A percentile compares a stretch with the other conserved stretches of the same genome.
These are phyloP conservation scores for Canariomyces notabilis DNA, from an alignment of 2,329 filamentous ascomycete genomes.

Conservation along the genomic window DNA sequence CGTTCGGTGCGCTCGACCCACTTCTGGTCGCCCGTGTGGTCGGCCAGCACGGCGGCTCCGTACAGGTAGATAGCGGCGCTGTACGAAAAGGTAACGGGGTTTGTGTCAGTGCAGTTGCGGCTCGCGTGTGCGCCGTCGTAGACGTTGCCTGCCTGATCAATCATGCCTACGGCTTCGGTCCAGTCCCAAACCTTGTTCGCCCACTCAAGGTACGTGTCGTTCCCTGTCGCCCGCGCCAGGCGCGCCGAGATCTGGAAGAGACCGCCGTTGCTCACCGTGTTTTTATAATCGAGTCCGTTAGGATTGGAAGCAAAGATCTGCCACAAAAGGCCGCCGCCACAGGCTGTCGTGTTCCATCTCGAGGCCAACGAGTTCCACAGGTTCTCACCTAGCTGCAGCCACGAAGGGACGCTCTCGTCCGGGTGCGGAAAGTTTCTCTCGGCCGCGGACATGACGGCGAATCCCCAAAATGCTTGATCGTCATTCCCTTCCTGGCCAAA, in stretches of 20 bases:
- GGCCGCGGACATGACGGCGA: slow-evolving; percentile 61
- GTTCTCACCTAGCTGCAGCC: slow-evolving; percentile 63
- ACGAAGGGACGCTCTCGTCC: slow-evolving; percentile 51
- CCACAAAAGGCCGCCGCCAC: slow-evolving; percentile 71
- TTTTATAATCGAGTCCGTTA: slow-evolving; percentile 77
- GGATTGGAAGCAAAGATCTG: slow-evolving; percentile 73
- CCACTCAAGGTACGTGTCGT: slow-evolving; percentile 62
- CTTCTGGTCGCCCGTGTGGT: slow-evolving; percentile 47
- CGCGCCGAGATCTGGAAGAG: slow-evolving; percentile 78
- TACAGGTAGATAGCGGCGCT: slow-evolving; percentile 61
- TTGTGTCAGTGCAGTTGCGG: slow-evolving; percentile 49
- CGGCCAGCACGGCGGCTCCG: slow-evolving; percentile 59
- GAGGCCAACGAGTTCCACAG: slow-evolving; percentile 66
- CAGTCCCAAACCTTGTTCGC: slow-evolving; percentile 64
- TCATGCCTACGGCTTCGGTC: slow-evolving; percentile 51
- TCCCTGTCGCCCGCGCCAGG: slow-evolving; percentile 64
- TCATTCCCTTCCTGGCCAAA: slow-evolving; percentile 64
- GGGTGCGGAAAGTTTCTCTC: slow-evolving; percentile 64
- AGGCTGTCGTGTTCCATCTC: slow-evolving; percentile 65
- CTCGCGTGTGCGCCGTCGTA: slow-evolving; percentile 56
- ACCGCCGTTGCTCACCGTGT: slow-evolving; percentile 74
- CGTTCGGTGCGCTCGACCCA: slow-evolving; percentile 52
- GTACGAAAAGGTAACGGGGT: slow-evolving; percentile 59
- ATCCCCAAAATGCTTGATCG: slow-evolving; percentile 70
- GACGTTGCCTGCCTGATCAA: slow-evolving; percentile 51